phyloP scores from a whole-genome alignment of 192 early-diverging fungal genomes.

The Coemansia guatemalensis region DNA sequence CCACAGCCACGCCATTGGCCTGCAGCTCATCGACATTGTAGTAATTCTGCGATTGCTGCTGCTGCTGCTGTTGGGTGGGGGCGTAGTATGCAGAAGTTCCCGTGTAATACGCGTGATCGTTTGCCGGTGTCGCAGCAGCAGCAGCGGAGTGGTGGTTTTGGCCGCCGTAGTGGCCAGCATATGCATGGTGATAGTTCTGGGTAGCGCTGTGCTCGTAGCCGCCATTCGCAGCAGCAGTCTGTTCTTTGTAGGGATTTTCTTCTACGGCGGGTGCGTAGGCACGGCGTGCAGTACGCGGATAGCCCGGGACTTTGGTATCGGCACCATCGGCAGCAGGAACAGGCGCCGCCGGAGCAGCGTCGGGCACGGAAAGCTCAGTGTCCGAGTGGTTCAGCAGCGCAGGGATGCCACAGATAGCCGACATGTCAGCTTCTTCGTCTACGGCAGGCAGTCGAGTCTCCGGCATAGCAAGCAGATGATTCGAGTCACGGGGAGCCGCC shows the following conservation, averaged over 20 bases:
- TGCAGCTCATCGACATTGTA: conserved; percentile 2
- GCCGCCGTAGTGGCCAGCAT: neutral
- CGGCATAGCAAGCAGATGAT: conserved; percentile 29
- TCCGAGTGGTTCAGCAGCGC: conserved; percentile 44
- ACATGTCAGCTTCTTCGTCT: conserved; percentile 36
- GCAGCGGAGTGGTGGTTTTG: conserved; percentile 4
- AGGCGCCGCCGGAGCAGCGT: conserved; percentile 6
- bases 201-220: neutral
- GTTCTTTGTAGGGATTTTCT: neutral
- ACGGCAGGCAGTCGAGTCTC: conserved; percentile 21
- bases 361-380: conserved; percentile 4
- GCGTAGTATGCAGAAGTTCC: conserved; percentile 5
- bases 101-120: neutral
- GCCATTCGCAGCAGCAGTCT: neutral
- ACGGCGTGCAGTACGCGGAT: neutral
- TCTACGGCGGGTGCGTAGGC: neutral
- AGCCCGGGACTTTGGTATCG: conserved; percentile 14
- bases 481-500: conserved; percentile 19
- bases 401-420: conserved; percentile 36
- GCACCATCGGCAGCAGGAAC: conserved; percentile 4
- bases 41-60: conserved; percentile 2
- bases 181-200: neutral
- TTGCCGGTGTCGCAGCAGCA: neutral
- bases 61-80: neutral
- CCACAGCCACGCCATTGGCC: conserved; percentile 1